Conservation (phyloP, 2,329 filamentous ascomycete genomes). For the Phialocephala sp. region DNA sequence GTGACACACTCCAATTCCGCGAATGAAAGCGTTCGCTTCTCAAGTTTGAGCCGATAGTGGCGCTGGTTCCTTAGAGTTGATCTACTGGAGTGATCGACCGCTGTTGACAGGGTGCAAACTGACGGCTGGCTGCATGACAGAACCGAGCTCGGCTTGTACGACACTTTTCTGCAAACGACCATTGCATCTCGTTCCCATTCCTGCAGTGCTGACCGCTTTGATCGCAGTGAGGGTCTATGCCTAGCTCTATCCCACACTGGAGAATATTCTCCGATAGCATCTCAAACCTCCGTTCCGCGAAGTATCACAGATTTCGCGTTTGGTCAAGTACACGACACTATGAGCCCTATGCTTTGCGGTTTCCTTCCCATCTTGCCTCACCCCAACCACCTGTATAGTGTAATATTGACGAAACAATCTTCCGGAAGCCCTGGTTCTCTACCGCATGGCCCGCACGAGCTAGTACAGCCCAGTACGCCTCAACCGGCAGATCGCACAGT, state of each 20-base stretch:
- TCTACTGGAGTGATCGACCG: constrained; percentile 22
- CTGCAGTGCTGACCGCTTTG: constrained; percentile 31
- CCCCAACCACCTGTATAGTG: constrained; percentile 19
- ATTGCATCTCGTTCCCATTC: constrained; percentile 19
- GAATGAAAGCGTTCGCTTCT: constrained; percentile 37
- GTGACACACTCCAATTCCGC: constrained; percentile 20
- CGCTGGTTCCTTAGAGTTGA: constrained; percentile 21
- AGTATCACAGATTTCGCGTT: constrained; percentile 15
- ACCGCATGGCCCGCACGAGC: constrained; percentile 2
- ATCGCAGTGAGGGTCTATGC: constrained; percentile 23
- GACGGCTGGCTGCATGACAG: constrained; percentile 30
- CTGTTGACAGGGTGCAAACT: constrained; percentile 33
- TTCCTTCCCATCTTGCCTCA: constrained; percentile 17
- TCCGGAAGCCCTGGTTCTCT: not conserved
- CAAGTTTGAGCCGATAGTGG: constrained; percentile 24
- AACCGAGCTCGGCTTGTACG: constrained; percentile 27
- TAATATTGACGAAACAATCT: constrained; percentile 8
- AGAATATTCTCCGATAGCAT: not conserved
- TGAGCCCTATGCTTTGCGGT: constrained; percentile 3
- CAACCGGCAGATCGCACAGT: constrained; percentile 23
- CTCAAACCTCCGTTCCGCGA: constrained; percentile 2
- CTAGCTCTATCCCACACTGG: constrained; percentile 8
- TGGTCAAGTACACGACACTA: constrained; percentile 7
- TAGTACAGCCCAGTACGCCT: constrained; percentile 14
- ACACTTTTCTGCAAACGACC: constrained; percentile 33